A percentile compares a stretch with the other conserved stretches of the same genome.
Evolutionary conservation across 768 basidiomycete species (phyloP).

Genomic region (Collybia sordida): DNA sequence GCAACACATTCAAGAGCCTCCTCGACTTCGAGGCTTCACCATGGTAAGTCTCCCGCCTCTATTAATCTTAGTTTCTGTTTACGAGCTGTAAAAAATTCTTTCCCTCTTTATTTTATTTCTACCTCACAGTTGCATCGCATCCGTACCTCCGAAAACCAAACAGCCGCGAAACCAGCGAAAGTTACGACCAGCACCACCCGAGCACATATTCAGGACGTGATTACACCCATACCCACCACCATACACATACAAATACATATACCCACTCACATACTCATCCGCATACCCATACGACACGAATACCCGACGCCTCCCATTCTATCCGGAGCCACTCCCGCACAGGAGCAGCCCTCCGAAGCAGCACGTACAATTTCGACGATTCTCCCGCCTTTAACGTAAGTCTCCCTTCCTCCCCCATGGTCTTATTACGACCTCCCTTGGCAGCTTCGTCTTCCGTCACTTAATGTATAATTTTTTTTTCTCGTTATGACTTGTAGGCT

Average conservation of each 20-base stretch:
- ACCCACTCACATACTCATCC: too few relatives aligned
- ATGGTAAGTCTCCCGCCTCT: slow-evolving; percentile 11
- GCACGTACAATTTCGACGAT: slow-evolving; percentile 2
- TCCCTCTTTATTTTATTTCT: slow-evolving; percentile 1
- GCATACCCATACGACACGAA: neutral
- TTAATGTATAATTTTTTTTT: too few relatives aligned
- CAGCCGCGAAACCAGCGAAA: neutral
- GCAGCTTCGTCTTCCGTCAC: too few relatives aligned
- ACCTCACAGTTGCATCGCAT: slow-evolving; percentile 8
- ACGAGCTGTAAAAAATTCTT: slow-evolving; percentile 1
- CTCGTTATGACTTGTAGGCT: slow-evolving; percentile 1
- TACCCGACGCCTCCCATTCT: neutral
- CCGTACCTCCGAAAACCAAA: slow-evolving; percentile 13
- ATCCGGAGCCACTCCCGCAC: neutral
- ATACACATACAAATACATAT: too few relatives aligned
- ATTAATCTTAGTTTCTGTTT: neutral
- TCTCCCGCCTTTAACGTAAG: slow-evolving; percentile 9
- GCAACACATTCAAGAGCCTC: neutral
- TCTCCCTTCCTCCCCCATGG: neutral
- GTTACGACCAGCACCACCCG: too few relatives aligned
- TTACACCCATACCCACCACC: too few relatives aligned
- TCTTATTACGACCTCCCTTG: neutral
- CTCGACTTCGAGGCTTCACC: slow-evolving; percentile 8
- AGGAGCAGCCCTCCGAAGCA: slow-evolving; percentile 6
- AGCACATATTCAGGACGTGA: too few relatives aligned